Evolutionary conservation across 1,139 yeast genomes (phyloP), one percentile per base, ranked within the genome.

Genomic region (Yamadazyma oceani): DNA sequence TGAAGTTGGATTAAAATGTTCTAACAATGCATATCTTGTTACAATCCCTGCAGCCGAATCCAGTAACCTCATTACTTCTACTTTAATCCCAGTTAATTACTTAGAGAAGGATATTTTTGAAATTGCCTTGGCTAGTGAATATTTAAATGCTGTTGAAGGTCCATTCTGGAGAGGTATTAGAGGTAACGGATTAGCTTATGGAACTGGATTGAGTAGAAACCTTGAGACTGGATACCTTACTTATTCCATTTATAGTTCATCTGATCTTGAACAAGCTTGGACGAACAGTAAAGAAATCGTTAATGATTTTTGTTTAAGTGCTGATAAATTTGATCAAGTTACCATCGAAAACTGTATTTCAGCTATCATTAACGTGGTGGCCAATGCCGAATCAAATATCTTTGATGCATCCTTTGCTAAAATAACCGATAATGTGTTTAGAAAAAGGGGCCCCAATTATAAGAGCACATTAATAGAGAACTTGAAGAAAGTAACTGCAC

Each of bases 131-230:
- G 88, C 92, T 6, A 73, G 85, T 9, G 90, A 85, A 41, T 85
- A 82, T 53, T 68, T 94, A 43, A 84, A 83, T 49, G 85, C 90
- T 21, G 88, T 88, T 17, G 99, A 94, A 60, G 99, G 99, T 1
- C 97, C 98, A 26, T 83, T 92, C 49, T 92, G 98, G 97, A 78
- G 89, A 54, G 96, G 94, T 35, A 86, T 94, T 28, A 78, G 99
- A 62, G 99, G 99, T 27, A 78, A 90, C 1, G 99, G 99, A 2
- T 69, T 88, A 38, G 97, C 97, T 0, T 94, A 94, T 59, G 97
- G 97, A 23, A 94, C 92, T 1, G 71, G 66, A 39, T 70, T 88
- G 45, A 58, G 70, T 22, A 69, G 79, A 37, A 73, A 74, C 48
- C 55, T 78, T 13, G 96, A 89, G 48, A 66, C 78, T 25, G 95